phyloP scores from a whole-genome alignment of 176 grass and related monocot genomes.

The Aegilops bicornis region DNA sequence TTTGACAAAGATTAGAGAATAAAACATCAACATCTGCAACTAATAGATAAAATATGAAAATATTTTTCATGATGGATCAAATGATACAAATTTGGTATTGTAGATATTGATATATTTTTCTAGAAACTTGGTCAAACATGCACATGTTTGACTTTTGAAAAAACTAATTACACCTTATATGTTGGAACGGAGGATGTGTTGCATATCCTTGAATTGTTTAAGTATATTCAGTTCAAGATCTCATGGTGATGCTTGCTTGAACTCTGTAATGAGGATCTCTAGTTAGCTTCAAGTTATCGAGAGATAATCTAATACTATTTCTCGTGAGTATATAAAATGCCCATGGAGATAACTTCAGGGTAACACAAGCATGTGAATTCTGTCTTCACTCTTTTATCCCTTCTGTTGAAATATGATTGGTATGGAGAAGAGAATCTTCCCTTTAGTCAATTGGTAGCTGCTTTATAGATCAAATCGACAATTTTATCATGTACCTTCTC shows the following conservation, averaged over 20 bases:
- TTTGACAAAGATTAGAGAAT: no score
- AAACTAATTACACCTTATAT: no score
- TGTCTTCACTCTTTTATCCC: constrained; percentile 20
- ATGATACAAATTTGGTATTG: no score
- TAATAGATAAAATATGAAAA: no score
- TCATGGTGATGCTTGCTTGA: constrained; percentile 7
- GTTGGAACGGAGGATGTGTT: background rate
- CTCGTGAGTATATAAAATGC: background rate
- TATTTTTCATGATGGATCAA: no score
- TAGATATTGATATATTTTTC: no score
- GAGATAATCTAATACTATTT: background rate
- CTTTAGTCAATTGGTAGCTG: background rate
- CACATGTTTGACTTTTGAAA: no score
- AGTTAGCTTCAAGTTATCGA: background rate
- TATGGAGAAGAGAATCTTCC: constrained; percentile 7
- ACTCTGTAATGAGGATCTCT: background rate
- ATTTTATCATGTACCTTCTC: background rate
- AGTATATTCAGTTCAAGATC: constrained; percentile 1
- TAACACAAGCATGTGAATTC: constrained; percentile 4
- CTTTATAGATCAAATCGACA: background rate
- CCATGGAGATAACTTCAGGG: background rate
- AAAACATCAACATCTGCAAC: no score
- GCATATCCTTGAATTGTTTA: background rate
- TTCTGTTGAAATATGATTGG: background rate
- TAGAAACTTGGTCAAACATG: no score